Conservation (phyloP, 2,329 filamentous ascomycete species). For the Sphaerulina musiva region DNA sequence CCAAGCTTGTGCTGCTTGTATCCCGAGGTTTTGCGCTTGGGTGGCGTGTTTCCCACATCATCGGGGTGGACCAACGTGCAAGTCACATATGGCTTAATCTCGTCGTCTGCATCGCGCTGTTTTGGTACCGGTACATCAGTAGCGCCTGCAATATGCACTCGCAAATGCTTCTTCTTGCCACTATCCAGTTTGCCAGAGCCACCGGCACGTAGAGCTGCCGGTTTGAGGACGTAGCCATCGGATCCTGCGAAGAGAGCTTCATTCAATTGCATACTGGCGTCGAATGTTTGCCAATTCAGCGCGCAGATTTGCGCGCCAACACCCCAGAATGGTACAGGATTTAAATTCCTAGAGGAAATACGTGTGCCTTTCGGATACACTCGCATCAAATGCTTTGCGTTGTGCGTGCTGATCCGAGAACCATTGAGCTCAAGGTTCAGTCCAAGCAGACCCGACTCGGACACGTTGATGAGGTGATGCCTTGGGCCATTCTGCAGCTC, state of each 20-base stretch:
- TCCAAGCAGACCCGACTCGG: constrained; percentile 57
- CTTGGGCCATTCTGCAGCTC: constrained; percentile 48
- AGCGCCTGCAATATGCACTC: constrained; percentile 56
- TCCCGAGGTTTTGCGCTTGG: constrained; percentile 56
- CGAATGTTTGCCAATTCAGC: constrained; percentile 64
- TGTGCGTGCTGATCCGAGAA: constrained; percentile 53
- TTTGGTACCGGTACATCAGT: constrained; percentile 53
- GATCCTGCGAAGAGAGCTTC: constrained; percentile 61
- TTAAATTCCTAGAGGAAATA: constrained; percentile 59
- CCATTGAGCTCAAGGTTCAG: constrained; percentile 34
- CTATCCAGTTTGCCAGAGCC: constrained; percentile 48
- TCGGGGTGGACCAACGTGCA: constrained; percentile 58
- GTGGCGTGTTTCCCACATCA: constrained; percentile 42
- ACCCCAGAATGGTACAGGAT: constrained; percentile 59
- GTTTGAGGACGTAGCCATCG: constrained; percentile 61
- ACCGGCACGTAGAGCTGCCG: constrained; percentile 51
- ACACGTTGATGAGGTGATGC: constrained; percentile 63
- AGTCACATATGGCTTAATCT: constrained; percentile 59
- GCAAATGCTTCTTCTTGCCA: constrained; percentile 46
- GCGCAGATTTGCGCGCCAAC: constrained; percentile 63
- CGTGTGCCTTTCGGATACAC: constrained; percentile 64
- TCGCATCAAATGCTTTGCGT: constrained; percentile 61
- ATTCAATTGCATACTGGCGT: constrained; percentile 60
- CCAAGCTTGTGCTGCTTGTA: constrained; percentile 57
- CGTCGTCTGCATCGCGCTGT: constrained; percentile 44